A percentile compares a stretch with the other conserved stretches of the same genome.
Conservation (phyloP, 345 rosid genomes). For the Murraya koenigii region DNA sequence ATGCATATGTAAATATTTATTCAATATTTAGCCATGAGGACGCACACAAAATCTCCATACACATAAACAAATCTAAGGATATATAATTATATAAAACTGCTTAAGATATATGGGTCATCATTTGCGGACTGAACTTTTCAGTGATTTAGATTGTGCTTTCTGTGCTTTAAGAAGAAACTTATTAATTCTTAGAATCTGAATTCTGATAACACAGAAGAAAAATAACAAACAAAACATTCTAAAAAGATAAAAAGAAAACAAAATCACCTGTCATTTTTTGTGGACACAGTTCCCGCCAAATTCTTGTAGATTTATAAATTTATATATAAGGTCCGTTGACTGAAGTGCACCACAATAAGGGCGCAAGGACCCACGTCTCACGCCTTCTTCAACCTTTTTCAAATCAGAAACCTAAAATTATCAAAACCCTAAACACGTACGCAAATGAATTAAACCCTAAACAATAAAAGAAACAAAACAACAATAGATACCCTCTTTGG, state of each 20-base stretch:
- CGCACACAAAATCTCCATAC: not conserved
- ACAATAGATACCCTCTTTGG: not conserved
- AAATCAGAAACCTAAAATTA: constrained; percentile 1
- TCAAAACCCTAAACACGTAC: constrained; percentile 19
- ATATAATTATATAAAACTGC: not conserved
- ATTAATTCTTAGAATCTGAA: constrained; percentile 15
- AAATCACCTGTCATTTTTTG: constrained; percentile 33
- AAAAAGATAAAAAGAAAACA: not conserved
- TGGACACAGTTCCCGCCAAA: constrained; percentile 47
- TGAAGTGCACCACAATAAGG: constrained; percentile 44
- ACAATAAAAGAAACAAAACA: not conserved
- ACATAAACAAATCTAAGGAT: not conserved
- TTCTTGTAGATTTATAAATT: constrained; percentile 29
- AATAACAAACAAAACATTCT: constrained; percentile 7
- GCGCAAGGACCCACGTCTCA: constrained; percentile 55
- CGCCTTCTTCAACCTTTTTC: constrained; percentile 33
- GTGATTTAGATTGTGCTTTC: constrained; percentile 35
- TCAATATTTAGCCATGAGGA: not conserved
- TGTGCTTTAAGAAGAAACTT: constrained; percentile 15
- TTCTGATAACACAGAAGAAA: constrained; percentile 7
- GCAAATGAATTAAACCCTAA: not conserved
- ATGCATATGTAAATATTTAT: not conserved
- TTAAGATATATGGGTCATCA: not conserved
- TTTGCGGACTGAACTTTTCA: constrained; percentile 36
- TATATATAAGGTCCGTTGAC: constrained; percentile 41